Percentiles rank a stretch among this genome's conserved stretches.
Conservation (phyloP, 352 stramenopile genomes). For the Peronospora destructor region DNA sequence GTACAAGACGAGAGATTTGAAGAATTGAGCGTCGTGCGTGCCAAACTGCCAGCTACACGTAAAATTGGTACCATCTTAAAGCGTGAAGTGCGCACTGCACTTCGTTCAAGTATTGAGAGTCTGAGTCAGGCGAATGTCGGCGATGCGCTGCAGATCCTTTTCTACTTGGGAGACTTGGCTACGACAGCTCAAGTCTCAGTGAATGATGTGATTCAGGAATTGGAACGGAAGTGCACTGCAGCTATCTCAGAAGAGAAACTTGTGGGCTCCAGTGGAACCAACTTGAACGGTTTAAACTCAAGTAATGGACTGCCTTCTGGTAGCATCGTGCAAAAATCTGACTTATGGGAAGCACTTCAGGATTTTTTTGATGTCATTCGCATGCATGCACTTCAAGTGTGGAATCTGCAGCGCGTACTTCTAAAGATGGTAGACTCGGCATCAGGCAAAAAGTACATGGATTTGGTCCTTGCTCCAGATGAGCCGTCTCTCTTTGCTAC, state of each 20-base stretch:
- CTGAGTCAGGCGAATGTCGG: conserved; percentile 65
- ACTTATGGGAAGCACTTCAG: conserved; percentile 77
- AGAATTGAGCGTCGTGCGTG: conserved; percentile 55
- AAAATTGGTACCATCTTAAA: conserved; percentile 45
- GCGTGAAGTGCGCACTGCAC: conserved; percentile 41
- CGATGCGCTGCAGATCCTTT: conserved; percentile 74
- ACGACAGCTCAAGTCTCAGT: conserved; percentile 65
- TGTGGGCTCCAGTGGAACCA: conserved; percentile 21
- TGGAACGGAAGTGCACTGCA: conserved; percentile 55
- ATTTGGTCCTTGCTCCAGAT: conserved; percentile 62
- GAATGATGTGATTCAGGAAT: conserved; percentile 78
- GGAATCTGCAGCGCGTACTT: conserved; percentile 84
- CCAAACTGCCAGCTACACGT: conserved; percentile 42
- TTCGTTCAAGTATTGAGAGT: conserved; percentile 44
- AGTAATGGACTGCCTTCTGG: conserved; percentile 24
- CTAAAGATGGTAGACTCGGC: conserved; percentile 56
- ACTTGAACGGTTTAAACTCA: conserved; percentile 15
- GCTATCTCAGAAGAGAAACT: conserved; percentile 64
- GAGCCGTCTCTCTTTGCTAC: conserved; percentile 76
- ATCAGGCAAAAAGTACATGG: conserved; percentile 49
- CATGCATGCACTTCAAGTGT: conserved; percentile 67
- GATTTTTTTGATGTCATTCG: conserved; percentile 71
- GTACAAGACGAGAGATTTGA: conserved; percentile 50
- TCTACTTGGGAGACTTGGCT: conserved; percentile 56
- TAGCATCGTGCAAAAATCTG: conserved; percentile 45